These are phyloP conservation scores for Bodo saltans DNA, from an alignment of 78 protist genomes.

Conservation along the genomic window DNA sequence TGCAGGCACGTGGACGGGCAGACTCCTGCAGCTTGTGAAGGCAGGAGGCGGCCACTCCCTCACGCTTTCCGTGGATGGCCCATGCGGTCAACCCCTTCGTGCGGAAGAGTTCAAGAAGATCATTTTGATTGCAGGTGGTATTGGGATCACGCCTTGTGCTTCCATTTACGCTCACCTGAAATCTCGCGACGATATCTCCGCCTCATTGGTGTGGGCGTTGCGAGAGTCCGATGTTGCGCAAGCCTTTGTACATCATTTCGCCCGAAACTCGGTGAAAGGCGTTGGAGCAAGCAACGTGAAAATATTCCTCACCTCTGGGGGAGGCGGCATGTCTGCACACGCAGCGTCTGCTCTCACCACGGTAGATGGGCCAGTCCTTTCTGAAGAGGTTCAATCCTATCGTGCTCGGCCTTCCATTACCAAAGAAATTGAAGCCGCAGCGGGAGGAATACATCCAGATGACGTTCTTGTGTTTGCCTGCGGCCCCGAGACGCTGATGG, in stretches of 20 bases:
- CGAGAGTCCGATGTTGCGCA: neutral
- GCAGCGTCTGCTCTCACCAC: no score
- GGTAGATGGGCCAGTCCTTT: no score
- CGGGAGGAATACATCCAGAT: no score
- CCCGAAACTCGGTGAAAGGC: neutral
- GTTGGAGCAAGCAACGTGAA: neutral
- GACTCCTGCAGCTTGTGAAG: neutral
- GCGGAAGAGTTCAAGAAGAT: neutral
- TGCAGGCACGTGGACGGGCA: neutral
- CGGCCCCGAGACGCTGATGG: neutral
- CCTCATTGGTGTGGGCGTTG: neutral
- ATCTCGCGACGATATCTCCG: neutral
- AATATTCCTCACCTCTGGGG: no score
- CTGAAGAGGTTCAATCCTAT: no score
- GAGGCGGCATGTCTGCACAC: no score
- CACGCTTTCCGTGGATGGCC: conserved; percentile 6
- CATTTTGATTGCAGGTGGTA: conserved; percentile 14
- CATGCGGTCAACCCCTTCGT: neutral
- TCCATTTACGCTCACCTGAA: neutral
- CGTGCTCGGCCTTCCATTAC: no score
- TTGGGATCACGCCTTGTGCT: conserved; percentile 18
- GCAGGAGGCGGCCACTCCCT: neutral
- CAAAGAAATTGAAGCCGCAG: no score
- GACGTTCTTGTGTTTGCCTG: neutral
- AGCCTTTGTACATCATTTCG: neutral